phyloP scores from a whole-genome alignment of 2,329 filamentous ascomycete species.

The Paecilomyces variotii region DNA sequence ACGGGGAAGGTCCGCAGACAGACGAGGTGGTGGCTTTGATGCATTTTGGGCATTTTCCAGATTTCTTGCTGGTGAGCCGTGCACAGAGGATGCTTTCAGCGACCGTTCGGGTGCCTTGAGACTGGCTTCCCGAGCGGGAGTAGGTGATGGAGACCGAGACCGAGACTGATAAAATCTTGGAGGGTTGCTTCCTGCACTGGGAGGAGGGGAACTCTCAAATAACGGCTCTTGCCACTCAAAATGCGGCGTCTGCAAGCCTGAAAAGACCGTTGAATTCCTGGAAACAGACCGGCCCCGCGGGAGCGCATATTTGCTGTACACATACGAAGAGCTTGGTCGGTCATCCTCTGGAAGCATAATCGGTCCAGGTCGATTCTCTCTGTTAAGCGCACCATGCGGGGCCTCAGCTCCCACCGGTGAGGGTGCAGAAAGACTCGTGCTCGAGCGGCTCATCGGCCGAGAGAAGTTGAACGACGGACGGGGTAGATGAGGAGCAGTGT shows the following conservation, averaged over 20 bases:
- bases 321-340: constrained; percentile 61
- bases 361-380: constrained; percentile 20
- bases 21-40: neutral
- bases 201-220: constrained; percentile 32
- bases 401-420: constrained; percentile 19
- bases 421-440: constrained; percentile 30
- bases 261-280: constrained; percentile 54
- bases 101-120: constrained; percentile 20
- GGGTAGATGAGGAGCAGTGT: constrained; percentile 49
- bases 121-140: constrained; percentile 3
- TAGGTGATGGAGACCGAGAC: constrained; percentile 25
- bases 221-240: constrained; percentile 58
- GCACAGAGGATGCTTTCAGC: constrained; percentile 16
- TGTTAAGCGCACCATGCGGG: constrained; percentile 18
- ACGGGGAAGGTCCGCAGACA: neutral
- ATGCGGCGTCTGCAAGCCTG: constrained; percentile 47
- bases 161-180: constrained; percentile 12
- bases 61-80: constrained; percentile 4
- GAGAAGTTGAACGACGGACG: constrained; percentile 89
- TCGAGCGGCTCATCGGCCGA: constrained; percentile 64
- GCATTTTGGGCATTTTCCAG: constrained; percentile 2
- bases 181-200: constrained; percentile 14
- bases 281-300: constrained; percentile 76
- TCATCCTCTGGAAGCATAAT: constrained; percentile 24
- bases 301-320: constrained; percentile 75